phyloP scores from a whole-genome alignment of 495 filamentous ascomycete species.

The Lophiostoma macrostomum region DNA sequence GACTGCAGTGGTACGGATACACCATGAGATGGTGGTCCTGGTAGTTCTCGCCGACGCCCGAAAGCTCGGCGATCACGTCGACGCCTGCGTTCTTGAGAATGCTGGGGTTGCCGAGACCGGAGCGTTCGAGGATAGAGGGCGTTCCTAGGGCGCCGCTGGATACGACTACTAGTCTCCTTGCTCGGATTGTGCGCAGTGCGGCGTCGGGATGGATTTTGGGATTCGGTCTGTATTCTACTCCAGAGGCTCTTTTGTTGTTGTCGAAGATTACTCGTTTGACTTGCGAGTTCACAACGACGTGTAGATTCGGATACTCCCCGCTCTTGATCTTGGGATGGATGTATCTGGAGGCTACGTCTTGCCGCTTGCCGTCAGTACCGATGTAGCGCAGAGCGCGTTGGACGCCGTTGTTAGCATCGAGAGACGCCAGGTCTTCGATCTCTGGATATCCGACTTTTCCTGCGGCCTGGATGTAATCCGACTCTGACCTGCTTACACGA shows the following conservation, averaged over 20 bases:
- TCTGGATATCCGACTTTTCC: conserved; percentile 44
- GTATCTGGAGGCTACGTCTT: conserved; percentile 40
- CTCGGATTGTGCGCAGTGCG: conserved; percentile 38
- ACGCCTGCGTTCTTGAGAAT: conserved; percentile 26
- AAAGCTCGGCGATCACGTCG: conserved; percentile 23
- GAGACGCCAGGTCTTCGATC: conserved; percentile 40
- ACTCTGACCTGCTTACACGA: conserved; percentile 12
- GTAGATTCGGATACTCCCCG: conserved; percentile 35
- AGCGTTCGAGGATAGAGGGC: conserved; percentile 38
- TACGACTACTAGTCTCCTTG: conserved; percentile 37
- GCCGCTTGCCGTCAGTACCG: conserved; percentile 34
- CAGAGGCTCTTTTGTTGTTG: conserved; percentile 29
- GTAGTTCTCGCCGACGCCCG: conserved; percentile 36
- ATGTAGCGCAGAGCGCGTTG: conserved; percentile 29
- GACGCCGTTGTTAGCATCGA: conserved; percentile 18
- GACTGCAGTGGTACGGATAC: conserved; percentile 28
- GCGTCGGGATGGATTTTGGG: conserved; percentile 20
- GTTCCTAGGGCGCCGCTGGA: conserved; percentile 37
- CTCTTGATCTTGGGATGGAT: conserved; percentile 41
- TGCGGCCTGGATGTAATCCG: conserved; percentile 47
- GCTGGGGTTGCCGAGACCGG: conserved; percentile 33
- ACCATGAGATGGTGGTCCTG: conserved; percentile 34
- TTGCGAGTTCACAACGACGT: conserved; percentile 31
- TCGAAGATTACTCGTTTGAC: conserved; percentile 33
- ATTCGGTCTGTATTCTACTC: conserved; percentile 33